A percentile compares a stretch with the other conserved stretches of the same genome.
These are phyloP conservation scores for Hypoxylon sp. DNA, from an alignment of 2,329 filamentous ascomycete species.

Conservation along the genomic window DNA sequence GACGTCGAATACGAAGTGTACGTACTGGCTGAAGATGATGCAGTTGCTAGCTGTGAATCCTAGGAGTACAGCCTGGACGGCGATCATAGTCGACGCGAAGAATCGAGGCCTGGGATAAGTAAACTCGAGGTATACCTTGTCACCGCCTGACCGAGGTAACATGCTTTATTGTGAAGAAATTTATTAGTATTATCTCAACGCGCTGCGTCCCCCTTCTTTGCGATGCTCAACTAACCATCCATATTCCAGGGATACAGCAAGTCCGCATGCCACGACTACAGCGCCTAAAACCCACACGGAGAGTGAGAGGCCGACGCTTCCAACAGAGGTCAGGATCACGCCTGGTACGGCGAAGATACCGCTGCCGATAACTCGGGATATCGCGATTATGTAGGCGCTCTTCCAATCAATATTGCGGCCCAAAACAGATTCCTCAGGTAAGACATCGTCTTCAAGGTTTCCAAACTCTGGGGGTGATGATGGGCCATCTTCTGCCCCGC, in stretches of 20 bases:
- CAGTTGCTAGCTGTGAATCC: conserved; percentile 78
- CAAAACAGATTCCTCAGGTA: conserved; percentile 68
- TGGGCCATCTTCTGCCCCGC: conserved; percentile 33
- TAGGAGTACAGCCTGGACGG: conserved; percentile 71
- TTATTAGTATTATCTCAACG: background rate
- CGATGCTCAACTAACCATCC: conserved; percentile 58
- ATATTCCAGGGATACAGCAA: conserved; percentile 73
- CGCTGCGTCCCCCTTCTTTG: background rate
- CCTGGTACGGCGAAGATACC: conserved; percentile 80
- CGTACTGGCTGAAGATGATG: conserved; percentile 75
- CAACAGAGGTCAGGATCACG: conserved; percentile 73
- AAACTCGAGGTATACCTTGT: conserved; percentile 79
- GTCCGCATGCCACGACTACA: conserved; percentile 68
- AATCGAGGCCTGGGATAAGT: conserved; percentile 73
- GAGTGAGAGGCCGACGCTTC: conserved; percentile 73
- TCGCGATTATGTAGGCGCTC: conserved; percentile 74
- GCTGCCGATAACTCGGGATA: conserved; percentile 75
- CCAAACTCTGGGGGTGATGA: conserved; percentile 44
- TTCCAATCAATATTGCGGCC: conserved; percentile 72
- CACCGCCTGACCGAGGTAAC: conserved; percentile 75
- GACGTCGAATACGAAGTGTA: conserved; percentile 67
- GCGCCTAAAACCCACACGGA: conserved; percentile 73
- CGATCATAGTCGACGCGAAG: conserved; percentile 72
- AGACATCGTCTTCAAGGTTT: conserved; percentile 67
- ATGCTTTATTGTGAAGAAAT: conserved; percentile 53